These are phyloP conservation scores for Mortierella sp. DNA, from an alignment of 371 early-diverging fungal species.

Conservation along the genomic window DNA sequence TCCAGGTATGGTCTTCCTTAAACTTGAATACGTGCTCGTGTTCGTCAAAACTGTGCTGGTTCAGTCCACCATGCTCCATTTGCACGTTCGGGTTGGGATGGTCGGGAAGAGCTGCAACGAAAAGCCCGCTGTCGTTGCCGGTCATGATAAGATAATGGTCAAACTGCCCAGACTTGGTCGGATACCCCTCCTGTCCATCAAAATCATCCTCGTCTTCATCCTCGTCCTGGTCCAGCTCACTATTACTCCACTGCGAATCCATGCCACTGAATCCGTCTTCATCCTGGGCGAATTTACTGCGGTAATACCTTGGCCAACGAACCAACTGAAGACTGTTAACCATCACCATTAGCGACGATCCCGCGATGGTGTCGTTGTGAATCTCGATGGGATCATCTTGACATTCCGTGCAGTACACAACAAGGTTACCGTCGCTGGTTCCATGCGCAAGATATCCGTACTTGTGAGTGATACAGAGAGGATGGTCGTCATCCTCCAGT, in stretches of 20 bases:
- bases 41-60: neutral
- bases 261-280: constrained; percentile 1
- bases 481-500: constrained; percentile 11
- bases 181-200: constrained; percentile 37
- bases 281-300: constrained; percentile 3
- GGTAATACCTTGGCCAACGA: constrained; percentile 56
- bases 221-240: neutral
- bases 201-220: constrained; percentile 4
- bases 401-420: constrained; percentile 63
- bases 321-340: constrained; percentile 67
- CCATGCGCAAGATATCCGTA: constrained; percentile 71
- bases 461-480: constrained; percentile 62
- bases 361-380: constrained; percentile 58
- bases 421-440: constrained; percentile 59
- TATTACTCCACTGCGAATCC: neutral
- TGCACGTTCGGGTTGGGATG: constrained; percentile 9
- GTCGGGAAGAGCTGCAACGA: constrained; percentile 40
- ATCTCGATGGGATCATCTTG: constrained; percentile 41
- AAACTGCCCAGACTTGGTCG: constrained; percentile 25
- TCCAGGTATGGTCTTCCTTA: constrained; percentile 43
- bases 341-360: constrained; percentile 44
- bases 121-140: constrained; percentile 28
- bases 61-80: neutral
- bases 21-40: constrained; percentile 25
- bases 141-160: constrained; percentile 48